These are phyloP conservation scores for Ophiostoma pallidulum DNA, from an alignment of 2,329 filamentous ascomycete species.

Conservation along the genomic window DNA sequence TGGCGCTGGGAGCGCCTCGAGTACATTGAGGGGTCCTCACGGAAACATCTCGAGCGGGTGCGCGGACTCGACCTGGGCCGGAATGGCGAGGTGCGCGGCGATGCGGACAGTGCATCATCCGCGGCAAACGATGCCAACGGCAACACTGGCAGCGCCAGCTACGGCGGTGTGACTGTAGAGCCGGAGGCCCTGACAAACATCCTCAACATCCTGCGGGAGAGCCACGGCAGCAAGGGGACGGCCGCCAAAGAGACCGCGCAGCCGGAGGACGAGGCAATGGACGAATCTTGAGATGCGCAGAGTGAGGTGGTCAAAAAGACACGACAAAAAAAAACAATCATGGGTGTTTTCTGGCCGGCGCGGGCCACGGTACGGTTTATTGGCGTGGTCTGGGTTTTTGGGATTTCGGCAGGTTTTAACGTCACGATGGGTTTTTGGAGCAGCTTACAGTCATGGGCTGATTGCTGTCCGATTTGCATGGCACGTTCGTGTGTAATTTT, in stretches of 20 bases:
- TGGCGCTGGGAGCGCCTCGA: constrained; percentile 63
- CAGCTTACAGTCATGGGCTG: too few relatives aligned
- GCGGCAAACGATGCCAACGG: constrained; percentile 40
- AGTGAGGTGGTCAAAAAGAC: too few relatives aligned
- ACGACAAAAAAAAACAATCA: too few relatives aligned
- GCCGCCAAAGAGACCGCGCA: neutral
- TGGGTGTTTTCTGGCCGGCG: too few relatives aligned
- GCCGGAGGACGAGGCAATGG: constrained; percentile 19
- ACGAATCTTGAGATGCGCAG: constrained; percentile 19
- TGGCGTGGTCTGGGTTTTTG: neutral
- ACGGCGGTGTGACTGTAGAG: constrained; percentile 41
- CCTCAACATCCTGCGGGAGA: constrained; percentile 15
- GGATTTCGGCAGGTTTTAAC: too few relatives aligned
- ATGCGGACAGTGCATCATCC: constrained; percentile 30
- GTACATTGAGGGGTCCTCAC: constrained; percentile 75
- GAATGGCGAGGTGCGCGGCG: constrained; percentile 53
- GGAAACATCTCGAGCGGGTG: constrained; percentile 63
- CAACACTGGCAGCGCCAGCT: too few relatives aligned
- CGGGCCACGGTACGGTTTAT: too few relatives aligned
- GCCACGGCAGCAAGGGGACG: constrained; percentile 2
- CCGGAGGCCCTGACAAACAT: constrained; percentile 16
- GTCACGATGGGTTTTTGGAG: too few relatives aligned
- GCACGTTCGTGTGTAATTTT: too few relatives aligned
- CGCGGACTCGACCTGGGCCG: constrained; percentile 56
- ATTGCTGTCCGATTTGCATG: too few relatives aligned